phyloP scores from a whole-genome alignment of 176 grass and related monocot genomes.

The Coix lacrymajobi region DNA sequence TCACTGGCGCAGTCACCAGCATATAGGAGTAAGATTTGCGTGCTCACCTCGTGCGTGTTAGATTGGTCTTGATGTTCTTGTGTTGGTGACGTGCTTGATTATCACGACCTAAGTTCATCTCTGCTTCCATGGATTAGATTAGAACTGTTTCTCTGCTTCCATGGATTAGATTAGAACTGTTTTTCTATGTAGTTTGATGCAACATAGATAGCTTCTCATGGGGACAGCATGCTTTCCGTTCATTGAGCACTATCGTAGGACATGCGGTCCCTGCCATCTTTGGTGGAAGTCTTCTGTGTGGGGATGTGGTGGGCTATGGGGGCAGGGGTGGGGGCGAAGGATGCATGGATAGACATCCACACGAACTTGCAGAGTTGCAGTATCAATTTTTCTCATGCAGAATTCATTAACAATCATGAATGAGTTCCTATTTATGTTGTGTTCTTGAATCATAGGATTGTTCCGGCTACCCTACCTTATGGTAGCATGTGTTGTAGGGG shows the following conservation, averaged over 20 bases:
- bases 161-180: no score
- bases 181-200: neutral
- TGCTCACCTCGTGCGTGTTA: neutral
- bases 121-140: constrained; percentile 4
- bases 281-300: neutral
- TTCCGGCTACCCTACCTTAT: neutral
- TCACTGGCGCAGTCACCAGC: constrained; percentile 55
- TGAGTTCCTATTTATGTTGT: neutral
- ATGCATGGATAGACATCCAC: neutral
- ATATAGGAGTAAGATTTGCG: constrained; percentile 64
- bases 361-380: neutral
- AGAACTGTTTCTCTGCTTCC: no score
- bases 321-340: neutral
- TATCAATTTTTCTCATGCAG: constrained; percentile 1
- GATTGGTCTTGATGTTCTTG: neutral
- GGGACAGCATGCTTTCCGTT: neutral
- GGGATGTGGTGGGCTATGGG: neutral
- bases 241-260: neutral
- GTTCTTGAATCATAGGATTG: neutral
- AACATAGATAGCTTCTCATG: neutral
- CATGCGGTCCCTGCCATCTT: neutral
- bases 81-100: neutral
- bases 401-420: constrained; percentile 8
- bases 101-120: no score
- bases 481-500: neutral